Percentiles rank a stretch among this genome's conserved stretches.
phyloP scores from a whole-genome alignment of 2,329 filamentous ascomycete species.

The Colletotrichum sp. region DNA sequence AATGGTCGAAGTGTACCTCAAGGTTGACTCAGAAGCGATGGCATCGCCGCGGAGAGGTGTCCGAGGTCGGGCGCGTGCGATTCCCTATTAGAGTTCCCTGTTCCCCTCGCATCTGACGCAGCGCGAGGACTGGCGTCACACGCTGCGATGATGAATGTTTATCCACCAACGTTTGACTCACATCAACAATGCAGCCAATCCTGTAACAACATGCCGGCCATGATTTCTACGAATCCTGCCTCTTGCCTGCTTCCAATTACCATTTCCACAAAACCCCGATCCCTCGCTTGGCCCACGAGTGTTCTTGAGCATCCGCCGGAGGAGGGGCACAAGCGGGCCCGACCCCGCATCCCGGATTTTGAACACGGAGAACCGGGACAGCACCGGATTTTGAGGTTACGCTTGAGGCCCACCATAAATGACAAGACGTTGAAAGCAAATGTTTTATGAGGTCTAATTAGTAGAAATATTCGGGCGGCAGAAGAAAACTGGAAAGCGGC shows the following conservation, averaged over 20 bases:
- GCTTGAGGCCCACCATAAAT: background rate
- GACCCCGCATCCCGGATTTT: background rate
- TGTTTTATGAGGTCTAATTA: no score
- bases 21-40: background rate
- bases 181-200: background rate
- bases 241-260: fast-evolving
- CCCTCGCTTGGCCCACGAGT: fast-evolving
- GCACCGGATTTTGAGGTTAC: background rate
- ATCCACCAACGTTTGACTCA: background rate
- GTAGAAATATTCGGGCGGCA: no score
- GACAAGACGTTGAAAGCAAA: background rate
- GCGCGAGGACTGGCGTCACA: background rate
- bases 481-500: no score
- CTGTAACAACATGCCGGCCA: fast-evolving
- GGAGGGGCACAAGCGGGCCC: background rate
- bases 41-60: background rate
- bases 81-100: background rate
- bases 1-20: background rate
- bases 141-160: background rate
- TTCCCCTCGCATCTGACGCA: background rate
- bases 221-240: background rate
- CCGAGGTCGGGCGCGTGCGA: background rate
- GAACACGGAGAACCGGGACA: background rate
- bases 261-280: background rate
- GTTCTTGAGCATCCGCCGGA: background rate